Evolutionary conservation across 768 basidiomycete genomes (phyloP).

Genomic region (Asterophora lycoperdoides): DNA sequence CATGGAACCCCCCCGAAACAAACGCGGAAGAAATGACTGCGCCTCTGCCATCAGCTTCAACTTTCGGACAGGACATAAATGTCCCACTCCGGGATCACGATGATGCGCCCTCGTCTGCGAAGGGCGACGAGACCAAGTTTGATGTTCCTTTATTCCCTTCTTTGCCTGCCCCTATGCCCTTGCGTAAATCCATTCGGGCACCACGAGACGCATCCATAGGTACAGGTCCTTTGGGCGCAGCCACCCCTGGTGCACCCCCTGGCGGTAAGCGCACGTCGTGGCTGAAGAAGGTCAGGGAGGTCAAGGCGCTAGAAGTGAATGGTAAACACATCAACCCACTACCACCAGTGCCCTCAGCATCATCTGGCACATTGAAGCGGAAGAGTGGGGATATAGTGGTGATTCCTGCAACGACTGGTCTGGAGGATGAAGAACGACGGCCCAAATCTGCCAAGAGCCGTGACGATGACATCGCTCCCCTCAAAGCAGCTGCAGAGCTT

Average conservation of each 20-base stretch:
- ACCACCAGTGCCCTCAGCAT: constrained; percentile 9
- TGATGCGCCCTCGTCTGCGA: constrained; percentile 16
- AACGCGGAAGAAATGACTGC: constrained; percentile 4
- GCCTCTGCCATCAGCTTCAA: constrained; percentile 6
- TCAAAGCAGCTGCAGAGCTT: constrained; percentile 4
- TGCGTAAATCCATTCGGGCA: constrained; percentile 62
- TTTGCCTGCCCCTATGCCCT: constrained; percentile 64
- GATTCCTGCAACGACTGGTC: constrained; percentile 12
- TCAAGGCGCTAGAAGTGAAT: constrained; percentile 60
- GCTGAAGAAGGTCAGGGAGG: constrained; percentile 74
- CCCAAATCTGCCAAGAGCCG: constrained; percentile 47
- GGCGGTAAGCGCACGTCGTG: constrained; percentile 73
- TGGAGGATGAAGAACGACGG: constrained; percentile 40
- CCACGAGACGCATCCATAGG: constrained; percentile 41
- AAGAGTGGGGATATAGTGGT: constrained; percentile 55
- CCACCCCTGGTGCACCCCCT: constrained; percentile 37
- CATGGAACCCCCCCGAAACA: constrained; percentile 5
- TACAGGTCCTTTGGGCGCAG: constrained; percentile 27
- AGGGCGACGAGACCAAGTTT: constrained; percentile 32
- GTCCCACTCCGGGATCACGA: constrained; percentile 35
- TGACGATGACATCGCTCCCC: constrained; percentile 32
- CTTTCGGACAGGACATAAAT: constrained; percentile 16
- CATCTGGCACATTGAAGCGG: constrained; percentile 43
- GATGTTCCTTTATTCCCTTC: constrained; percentile 48
- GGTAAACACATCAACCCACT: constrained; percentile 29